Evolutionary conservation across 768 basidiomycete species (phyloP), one percentile per base, ranked within the genome.

Genomic region (Rhodotorula kratochvilovae): DNA sequence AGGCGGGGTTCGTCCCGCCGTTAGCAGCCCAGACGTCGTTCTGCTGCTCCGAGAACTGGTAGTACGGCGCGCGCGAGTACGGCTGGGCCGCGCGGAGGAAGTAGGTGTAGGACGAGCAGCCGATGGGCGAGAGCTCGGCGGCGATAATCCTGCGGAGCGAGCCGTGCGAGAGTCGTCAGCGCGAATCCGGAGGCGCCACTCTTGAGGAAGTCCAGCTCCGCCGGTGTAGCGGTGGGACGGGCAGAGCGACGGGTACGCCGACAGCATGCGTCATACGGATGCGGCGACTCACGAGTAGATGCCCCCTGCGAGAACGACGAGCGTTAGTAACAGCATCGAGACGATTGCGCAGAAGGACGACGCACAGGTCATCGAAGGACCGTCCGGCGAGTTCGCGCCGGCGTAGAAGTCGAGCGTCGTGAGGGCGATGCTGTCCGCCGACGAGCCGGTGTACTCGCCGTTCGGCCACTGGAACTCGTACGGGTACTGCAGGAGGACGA

Each of bases 401-500:
- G 60, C 51, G 74, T 75, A 75, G 25, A 39, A 75, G 67, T 75
- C 74, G 36, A 75, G 64, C 23, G 53, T 66, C 36, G 33, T 50
- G 48, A 50, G 48, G 25, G 48, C 48, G 48, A 50, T 23, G 25
- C 48, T 50, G 23, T 50, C 48, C 7, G 48, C 48, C 23, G 48
- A 50, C 48, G 25, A 7, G 25, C 48, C 48, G 25, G 48, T 27
- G 23, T 11, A 23, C 48, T 50, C 25, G 48, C 48, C 25, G 48
- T 27, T 63, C 10, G 51, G 15, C 8, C 56, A 39, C 31, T 43
- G 63, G 19, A 42, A 25, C 61, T 60, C 70, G 61, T 63, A 67
- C 0, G 74, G 74, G 42, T 75, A 75, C 16, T 61, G 63, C 42
- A 75, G 64, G 23, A 75, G 64, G 16, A 70, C 68, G 50, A 72